Base-by-base conservation (phyloP, 2,329 filamentous ascomycete species). In the Cladosporium sp. region DNA sequence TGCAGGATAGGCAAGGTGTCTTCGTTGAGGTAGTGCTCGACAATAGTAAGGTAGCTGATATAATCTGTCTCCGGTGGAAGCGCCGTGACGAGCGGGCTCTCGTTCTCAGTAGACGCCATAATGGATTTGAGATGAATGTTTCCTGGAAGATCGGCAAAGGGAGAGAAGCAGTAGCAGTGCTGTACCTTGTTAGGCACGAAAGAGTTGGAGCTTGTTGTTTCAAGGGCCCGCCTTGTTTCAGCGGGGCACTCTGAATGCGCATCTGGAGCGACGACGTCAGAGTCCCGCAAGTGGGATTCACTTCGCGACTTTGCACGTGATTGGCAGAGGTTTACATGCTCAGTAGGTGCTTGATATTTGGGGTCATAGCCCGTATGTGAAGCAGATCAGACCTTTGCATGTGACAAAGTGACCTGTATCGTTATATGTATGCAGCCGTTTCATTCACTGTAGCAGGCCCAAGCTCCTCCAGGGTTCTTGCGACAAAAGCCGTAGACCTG, bases 41-140 rank as follows among this genome's bases (percentile, higher is more conserved):
- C 76, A 61, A 92, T 85, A 57, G 88, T 91, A 56, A 92, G 81
- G 71, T 91, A 93, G 20, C 88, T 91, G 67, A 91, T 82, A 61
- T 82, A 80, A 69, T 93, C 89, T 3, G 83, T 84, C 12, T 76
- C 78, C 3, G 84, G 84, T 8, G 84, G 84, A 47, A 84, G 70
- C 24, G 84, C 82, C 63, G 79, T 75, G 60, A 85, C 71, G 53
- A 87, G 75, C 42, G 83, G 83, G 61, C 76, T 74, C 36, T 75
- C 69, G 37, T 71, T 66, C 25, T 68, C 66, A 50, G 61, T 62
- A 10, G 35, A 48, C 17, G 32, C 55, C 47, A 58, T 60, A 32
- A 25, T 34, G 34, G 13, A 5, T 17, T 1, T 34, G 10, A 12
- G 17, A 0, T 36, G 7, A 10, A 12, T 44, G 10, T 45, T 12